These are phyloP conservation scores for Mychonastes homosphaera DNA, from an alignment of 139 green algal genomes.

Conservation along the genomic window DNA sequence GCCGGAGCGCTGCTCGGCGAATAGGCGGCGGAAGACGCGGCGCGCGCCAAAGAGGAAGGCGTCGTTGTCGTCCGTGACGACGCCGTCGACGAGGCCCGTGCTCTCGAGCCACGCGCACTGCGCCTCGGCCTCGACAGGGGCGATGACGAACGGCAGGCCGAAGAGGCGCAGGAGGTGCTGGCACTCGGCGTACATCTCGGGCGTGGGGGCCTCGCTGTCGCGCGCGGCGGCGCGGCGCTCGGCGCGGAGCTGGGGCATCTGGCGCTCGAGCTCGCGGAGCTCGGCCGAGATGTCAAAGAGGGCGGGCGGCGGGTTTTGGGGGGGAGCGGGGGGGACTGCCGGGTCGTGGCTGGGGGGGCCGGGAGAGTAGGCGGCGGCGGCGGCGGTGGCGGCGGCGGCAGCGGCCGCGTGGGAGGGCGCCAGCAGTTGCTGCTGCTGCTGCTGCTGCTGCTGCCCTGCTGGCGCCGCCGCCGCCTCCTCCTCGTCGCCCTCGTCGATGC, in stretches of 20 bases:
- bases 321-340: too few relatives aligned
- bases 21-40: conserved; percentile 78
- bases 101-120: conserved; percentile 87
- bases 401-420: background rate
- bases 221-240: conserved; percentile 3
- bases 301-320: too few relatives aligned
- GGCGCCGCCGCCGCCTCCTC: background rate
- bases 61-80: conserved; percentile 97
- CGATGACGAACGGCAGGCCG: conserved; percentile 94
- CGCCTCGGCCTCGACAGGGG: conserved; percentile 86
- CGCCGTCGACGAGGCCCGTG: conserved; percentile 80
- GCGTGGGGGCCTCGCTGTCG: conserved; percentile 45
- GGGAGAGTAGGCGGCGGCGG: conserved; percentile 2
- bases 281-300: conserved; percentile 26
- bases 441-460: conserved; percentile 1
- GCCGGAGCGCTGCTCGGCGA: conserved; percentile 57
- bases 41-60: conserved; percentile 91
- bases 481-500: too few relatives aligned
- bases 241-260: too few relatives aligned
- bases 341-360: too few relatives aligned
- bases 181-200: conserved; percentile 73
- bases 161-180: conserved; percentile 93
- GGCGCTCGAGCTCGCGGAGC: conserved; percentile 18
- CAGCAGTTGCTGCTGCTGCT: conserved; percentile 13
- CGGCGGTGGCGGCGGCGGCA: conserved; percentile 5